Base-by-base conservation (phyloP, 305 asterid species). In the Solanum hybrid region DNA sequence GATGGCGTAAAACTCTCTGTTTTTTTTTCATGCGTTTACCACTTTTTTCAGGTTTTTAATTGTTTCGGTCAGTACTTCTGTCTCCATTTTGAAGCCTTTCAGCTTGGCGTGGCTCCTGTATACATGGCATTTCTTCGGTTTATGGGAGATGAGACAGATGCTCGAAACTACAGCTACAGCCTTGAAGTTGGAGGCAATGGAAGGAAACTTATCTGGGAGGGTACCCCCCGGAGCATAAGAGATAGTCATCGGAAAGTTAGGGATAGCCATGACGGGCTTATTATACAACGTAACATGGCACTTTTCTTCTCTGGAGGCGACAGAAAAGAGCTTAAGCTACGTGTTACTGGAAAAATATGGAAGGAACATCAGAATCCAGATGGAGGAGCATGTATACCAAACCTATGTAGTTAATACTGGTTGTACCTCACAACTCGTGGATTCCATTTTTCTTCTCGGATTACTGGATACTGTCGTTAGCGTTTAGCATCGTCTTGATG, bases 1-100 rank as follows among this genome's bases (percentile, higher is more conserved):
- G 85, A 22, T 79, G 28, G 33, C 33, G 9, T 36, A 35, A 79
- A 79, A 2, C 86, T 36, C 18, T 11, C 33, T 6, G 22, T 33
- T 33, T 39, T 79, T 2, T 35, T 87, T 76, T 18, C 37, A 73
- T 24, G 29, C 33, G 10, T 88, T 40, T 14, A 64, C 11, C n/a
- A 40, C 31, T 46, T 75, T 31, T 67, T 92, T 84, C 92, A 95
- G 98, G 97, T 96, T 76, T 96, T 95, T 93, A 94, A 96, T 92
- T 96, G 97, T 90, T 96, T 94, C 77, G 98, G 97, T 88, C 97
- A 93, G 91, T 95, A 92, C 86, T 96, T 96, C 92, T 96, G 98
- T 89, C 93, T 96, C 85, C 98, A 96, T 91, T 96, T 95, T 26
- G 97, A 96, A 92, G 98, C 98, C 11, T 95, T 95, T 90, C 98